These are phyloP conservation scores for Pisolithus orientalis DNA, from an alignment of 768 basidiomycete genomes.

Conservation along the genomic window DNA sequence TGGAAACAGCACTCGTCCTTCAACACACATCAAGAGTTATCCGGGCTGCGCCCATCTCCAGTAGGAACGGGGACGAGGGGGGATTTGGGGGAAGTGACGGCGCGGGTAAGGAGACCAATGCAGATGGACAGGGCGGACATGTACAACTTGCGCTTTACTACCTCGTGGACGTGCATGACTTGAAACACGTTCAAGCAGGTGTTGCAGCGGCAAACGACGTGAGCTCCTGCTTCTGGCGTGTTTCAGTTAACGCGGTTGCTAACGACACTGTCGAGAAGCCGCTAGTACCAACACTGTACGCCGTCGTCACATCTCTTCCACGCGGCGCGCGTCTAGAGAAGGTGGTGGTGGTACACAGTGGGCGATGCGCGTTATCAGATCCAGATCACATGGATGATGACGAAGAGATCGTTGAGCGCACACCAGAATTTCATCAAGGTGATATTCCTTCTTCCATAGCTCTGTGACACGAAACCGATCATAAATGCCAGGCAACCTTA, in stretches of 20 bases:
- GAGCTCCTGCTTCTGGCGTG: background rate
- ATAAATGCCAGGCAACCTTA: background rate
- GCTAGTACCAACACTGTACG: slow-evolving; percentile 47
- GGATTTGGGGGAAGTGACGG: slow-evolving; percentile 28
- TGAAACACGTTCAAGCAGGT: slow-evolving; percentile 36
- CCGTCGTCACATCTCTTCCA: slow-evolving; percentile 59
- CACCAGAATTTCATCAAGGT: background rate
- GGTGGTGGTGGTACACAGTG: slow-evolving; percentile 68
- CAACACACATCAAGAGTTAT: slow-evolving; percentile 77
- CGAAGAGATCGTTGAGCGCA: slow-evolving; percentile 8
- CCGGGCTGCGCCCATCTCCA: slow-evolving; percentile 44
- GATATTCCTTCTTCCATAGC: background rate
- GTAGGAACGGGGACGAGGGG: slow-evolving; percentile 25
- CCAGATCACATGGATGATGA: background rate
- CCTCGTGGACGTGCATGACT: slow-evolving; percentile 40
- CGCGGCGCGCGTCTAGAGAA: slow-evolving; percentile 72
- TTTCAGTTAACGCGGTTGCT: background rate
- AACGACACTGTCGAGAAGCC: slow-evolving; percentile 1
- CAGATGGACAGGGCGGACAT: slow-evolving; percentile 38
- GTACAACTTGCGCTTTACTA: slow-evolving; percentile 68
- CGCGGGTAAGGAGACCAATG: slow-evolving; percentile 41
- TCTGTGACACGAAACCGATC: background rate
- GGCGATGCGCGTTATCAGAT: slow-evolving; percentile 36
- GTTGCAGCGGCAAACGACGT: slow-evolving; percentile 24
- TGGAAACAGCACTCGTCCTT: slow-evolving; percentile 66